Evolutionary conservation across 2,329 filamentous ascomycete genomes (phyloP).

Genomic region (Ilyonectria robusta): DNA sequence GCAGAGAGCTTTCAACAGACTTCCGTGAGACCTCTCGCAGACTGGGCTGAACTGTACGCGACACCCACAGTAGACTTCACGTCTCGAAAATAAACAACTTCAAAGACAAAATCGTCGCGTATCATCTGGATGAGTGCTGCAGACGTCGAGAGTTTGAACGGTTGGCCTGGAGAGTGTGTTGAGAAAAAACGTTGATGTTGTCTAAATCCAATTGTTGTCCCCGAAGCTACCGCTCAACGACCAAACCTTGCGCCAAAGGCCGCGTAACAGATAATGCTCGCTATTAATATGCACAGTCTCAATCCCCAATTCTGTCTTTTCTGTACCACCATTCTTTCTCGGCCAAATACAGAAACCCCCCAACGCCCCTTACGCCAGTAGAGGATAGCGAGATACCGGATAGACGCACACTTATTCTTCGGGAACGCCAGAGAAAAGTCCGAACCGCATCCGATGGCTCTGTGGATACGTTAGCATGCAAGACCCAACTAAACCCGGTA

Average conservation of each 20-base stretch:
- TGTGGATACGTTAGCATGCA: conserved; percentile 55
- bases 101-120: conserved; percentile 2
- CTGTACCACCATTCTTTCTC: conserved; percentile 41
- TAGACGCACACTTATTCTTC: conserved; percentile 63
- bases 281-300: conserved; percentile 52
- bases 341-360: conserved; percentile 41
- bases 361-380: conserved; percentile 46
- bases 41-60: conserved; percentile 17
- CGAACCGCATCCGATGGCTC: conserved; percentile 85
- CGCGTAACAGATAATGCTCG: conserved; percentile 54
- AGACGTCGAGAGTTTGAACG: not conserved
- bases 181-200: conserved; percentile 41
- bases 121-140: not conserved
- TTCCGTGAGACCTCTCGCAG: conserved; percentile 22
- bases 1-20: conserved; percentile 19
- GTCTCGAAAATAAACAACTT: not conserved
- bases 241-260: conserved; percentile 46
- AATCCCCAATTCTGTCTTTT: conserved; percentile 38
- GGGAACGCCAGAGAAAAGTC: conserved; percentile 78
- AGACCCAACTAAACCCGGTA: conserved; percentile 8
- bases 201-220: conserved; percentile 50
- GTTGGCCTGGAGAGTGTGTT: conserved; percentile 19
- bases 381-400: conserved; percentile 37
- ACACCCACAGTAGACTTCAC: not conserved
- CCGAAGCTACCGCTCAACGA: conserved; percentile 50